Evolutionary conservation across 768 basidiomycete species (phyloP).

Genomic region (Suillus clintonianus): DNA sequence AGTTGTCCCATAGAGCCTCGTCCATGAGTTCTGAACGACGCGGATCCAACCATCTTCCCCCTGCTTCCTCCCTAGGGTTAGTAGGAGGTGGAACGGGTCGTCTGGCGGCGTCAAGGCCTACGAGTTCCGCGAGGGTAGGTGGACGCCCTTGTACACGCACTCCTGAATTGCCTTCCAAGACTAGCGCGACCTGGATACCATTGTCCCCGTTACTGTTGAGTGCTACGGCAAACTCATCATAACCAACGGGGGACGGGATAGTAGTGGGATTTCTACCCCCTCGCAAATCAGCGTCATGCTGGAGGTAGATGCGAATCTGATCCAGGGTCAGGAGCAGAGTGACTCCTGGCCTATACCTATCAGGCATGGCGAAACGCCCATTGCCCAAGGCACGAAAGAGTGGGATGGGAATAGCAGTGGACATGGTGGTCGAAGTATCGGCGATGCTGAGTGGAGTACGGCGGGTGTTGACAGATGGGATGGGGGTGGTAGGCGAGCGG

Average conservation of each 20-base stretch:
- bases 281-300: neutral
- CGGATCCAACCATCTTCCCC: neutral
- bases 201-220: neutral
- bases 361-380: neutral
- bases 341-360: neutral
- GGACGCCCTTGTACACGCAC: neutral
- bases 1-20: neutral
- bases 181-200: neutral
- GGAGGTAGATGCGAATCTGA: neutral
- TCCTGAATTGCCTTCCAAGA: neutral
- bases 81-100: rapidly evolving
- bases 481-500: no score
- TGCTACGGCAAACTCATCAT: neutral
- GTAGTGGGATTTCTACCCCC: neutral
- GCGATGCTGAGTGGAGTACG: no score
- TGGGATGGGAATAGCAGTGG: no score
- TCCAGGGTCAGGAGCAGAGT: neutral
- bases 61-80: neutral
- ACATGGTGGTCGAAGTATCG: no score
- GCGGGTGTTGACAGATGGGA: no score
- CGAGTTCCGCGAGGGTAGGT: neutral
- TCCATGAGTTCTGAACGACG: neutral
- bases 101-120: neutral
- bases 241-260: neutral
- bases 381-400: neutral